Evolutionary conservation across 768 basidiomycete genomes (phyloP).

Genomic region (Russula sp.): DNA sequence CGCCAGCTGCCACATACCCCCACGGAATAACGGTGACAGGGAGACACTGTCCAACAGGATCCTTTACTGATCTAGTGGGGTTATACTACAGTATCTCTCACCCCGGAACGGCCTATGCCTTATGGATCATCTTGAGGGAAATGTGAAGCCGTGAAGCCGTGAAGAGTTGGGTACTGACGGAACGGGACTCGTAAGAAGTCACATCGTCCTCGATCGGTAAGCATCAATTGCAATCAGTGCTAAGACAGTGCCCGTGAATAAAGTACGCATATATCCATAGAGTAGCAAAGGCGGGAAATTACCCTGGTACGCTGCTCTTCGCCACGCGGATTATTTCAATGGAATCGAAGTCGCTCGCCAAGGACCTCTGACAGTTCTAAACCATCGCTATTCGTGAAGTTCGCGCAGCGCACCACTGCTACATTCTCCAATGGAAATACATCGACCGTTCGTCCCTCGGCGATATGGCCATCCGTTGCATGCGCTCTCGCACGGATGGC

Average conservation of each 20-base stretch:
- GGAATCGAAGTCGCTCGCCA: constrained; percentile 31
- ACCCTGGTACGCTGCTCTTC: background rate
- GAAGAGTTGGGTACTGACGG: background rate
- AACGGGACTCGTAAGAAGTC: background rate
- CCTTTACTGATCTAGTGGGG: no score
- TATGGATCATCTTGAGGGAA: background rate
- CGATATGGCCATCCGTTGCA: constrained; percentile 38
- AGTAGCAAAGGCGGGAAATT: background rate
- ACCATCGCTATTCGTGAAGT: constrained; percentile 34
- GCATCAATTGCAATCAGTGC: background rate
- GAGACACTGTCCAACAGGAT: no score
- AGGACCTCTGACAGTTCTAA: constrained; percentile 32
- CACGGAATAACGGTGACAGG: no score
- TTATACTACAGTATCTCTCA: background rate
- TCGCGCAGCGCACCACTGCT: constrained; percentile 35
- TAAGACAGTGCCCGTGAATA: no score
- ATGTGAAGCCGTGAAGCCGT: background rate
- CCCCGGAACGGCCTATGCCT: constrained; percentile 1
- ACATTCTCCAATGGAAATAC: constrained; percentile 33
- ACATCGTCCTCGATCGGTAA: background rate
- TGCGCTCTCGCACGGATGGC: constrained; percentile 49
- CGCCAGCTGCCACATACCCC: no score
- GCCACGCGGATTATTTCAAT: constrained; percentile 1
- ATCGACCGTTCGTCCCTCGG: constrained; percentile 26
- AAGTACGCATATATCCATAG: background rate